These are phyloP conservation scores for Chalciporus sphaerocephalus DNA, from an alignment of 768 basidiomycete species.

Conservation along the genomic window DNA sequence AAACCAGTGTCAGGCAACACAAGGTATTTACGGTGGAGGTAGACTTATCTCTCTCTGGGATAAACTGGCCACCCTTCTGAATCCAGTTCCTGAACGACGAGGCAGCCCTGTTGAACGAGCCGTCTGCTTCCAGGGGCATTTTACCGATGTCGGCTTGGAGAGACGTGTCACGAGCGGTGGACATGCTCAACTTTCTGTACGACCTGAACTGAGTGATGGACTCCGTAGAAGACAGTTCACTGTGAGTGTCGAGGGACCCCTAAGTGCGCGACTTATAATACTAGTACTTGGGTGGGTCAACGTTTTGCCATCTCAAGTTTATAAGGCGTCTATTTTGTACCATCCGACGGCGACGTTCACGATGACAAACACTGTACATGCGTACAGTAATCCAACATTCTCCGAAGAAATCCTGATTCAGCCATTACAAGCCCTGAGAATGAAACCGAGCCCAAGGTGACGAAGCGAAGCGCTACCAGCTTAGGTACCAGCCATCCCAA, in stretches of 20 bases:
- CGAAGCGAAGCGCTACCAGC: neutral
- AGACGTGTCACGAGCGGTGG: conserved; percentile 31
- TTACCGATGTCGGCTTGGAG: conserved; percentile 50
- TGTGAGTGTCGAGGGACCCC: conserved; percentile 11
- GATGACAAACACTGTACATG: conserved; percentile 16
- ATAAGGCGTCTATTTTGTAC: no score
- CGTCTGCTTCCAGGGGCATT: conserved; percentile 52
- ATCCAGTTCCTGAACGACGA: conserved; percentile 55
- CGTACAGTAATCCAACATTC: conserved; percentile 6
- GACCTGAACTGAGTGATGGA: neutral
- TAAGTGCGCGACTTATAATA: conserved; percentile 7
- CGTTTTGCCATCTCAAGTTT: no score
- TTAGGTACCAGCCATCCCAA: conserved; percentile 83
- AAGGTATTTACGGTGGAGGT: neutral
- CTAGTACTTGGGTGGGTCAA: neutral
- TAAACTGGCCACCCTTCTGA: conserved; percentile 54
- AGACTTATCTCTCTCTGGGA: conserved; percentile 71
- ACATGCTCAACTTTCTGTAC: conserved; percentile 24
- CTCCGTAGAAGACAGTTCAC: neutral
- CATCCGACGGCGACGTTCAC: neutral
- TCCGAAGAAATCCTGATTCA: neutral
- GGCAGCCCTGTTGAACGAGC: conserved; percentile 58
- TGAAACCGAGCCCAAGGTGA: no score
- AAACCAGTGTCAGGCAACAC: neutral
- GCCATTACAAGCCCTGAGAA: neutral